phyloP scores from a whole-genome alignment of 2,329 filamentous ascomycete species.

The Ophiostoma ulmi region DNA sequence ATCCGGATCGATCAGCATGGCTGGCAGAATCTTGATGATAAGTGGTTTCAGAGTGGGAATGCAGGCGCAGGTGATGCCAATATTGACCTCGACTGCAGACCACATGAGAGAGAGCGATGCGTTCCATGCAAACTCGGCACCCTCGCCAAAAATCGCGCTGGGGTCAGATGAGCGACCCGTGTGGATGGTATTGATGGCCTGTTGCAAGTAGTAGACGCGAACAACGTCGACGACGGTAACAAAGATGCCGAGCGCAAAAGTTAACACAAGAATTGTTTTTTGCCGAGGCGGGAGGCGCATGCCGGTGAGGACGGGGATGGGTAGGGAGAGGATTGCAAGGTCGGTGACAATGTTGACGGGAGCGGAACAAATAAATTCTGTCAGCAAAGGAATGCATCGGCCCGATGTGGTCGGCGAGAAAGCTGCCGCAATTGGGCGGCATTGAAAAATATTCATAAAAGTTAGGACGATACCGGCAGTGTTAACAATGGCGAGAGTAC shows the following conservation, averaged over 20 bases:
- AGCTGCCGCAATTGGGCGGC: slow-evolving; percentile 64
- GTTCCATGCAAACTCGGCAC: slow-evolving; percentile 61
- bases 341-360: slow-evolving; percentile 92
- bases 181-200: slow-evolving; percentile 50
- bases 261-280: slow-evolving; percentile 80
- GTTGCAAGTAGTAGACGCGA: slow-evolving; percentile 82
- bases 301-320: slow-evolving; percentile 79
- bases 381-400: slow-evolving; percentile 54
- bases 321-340: slow-evolving; percentile 77
- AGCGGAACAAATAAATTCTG: slow-evolving; percentile 66
- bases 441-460: slow-evolving; percentile 83
- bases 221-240: slow-evolving; percentile 84
- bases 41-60: slow-evolving; percentile 90
- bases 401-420: slow-evolving; percentile 45
- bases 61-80: slow-evolving; percentile 84
- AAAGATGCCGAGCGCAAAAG: slow-evolving; percentile 82
- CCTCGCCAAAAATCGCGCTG: slow-evolving; percentile 47
- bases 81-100: slow-evolving; percentile 86
- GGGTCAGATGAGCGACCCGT: slow-evolving; percentile 35
- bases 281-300: slow-evolving; percentile 82
- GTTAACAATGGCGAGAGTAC: slow-evolving; percentile 72
- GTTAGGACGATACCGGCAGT: slow-evolving; percentile 72
- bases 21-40: slow-evolving; percentile 58
- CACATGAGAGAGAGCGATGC: slow-evolving; percentile 86
- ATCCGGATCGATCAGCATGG: slow-evolving; percentile 51